A percentile compares a stretch with the other conserved stretches of the same genome.
Evolutionary conservation across 2,329 filamentous ascomycete genomes (phyloP).

Genomic region (Diaporthe sp.): DNA sequence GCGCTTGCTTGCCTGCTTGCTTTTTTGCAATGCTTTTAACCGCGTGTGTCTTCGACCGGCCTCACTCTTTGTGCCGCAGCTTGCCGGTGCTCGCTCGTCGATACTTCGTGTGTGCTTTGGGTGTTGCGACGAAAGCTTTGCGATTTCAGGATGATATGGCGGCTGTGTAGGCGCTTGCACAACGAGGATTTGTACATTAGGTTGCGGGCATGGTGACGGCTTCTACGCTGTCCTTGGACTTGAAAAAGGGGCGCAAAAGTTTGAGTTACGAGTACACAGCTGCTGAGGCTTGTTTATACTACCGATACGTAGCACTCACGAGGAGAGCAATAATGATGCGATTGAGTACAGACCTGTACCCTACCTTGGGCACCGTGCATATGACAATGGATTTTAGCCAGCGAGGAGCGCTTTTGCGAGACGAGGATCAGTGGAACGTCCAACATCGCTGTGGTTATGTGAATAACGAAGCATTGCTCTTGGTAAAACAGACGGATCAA

Average conservation of each 20-base stretch:
- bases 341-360: not conserved
- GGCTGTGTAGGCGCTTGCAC: not conserved
- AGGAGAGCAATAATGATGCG: slow-evolving; percentile 1
- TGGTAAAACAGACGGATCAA: not conserved
- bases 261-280: not conserved
- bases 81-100: not conserved
- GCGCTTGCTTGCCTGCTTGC: not conserved
- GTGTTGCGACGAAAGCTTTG: not conserved
- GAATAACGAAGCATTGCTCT: not conserved
- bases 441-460: not conserved
- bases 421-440: not conserved
- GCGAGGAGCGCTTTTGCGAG: not conserved
- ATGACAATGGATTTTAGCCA: not conserved
- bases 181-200: not conserved
- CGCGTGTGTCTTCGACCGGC: not conserved
- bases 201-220: not conserved
- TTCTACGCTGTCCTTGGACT: not conserved
- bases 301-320: not conserved
- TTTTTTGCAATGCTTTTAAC: not conserved
- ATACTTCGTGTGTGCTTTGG: not conserved
- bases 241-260: not conserved
- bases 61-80: not conserved
- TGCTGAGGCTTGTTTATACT: not conserved
- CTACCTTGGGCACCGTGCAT: too few species aligned
- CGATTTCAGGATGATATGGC: not conserved